phyloP scores from a whole-genome alignment of 352 stramenopile genomes.

The Phytopythium boreale region DNA sequence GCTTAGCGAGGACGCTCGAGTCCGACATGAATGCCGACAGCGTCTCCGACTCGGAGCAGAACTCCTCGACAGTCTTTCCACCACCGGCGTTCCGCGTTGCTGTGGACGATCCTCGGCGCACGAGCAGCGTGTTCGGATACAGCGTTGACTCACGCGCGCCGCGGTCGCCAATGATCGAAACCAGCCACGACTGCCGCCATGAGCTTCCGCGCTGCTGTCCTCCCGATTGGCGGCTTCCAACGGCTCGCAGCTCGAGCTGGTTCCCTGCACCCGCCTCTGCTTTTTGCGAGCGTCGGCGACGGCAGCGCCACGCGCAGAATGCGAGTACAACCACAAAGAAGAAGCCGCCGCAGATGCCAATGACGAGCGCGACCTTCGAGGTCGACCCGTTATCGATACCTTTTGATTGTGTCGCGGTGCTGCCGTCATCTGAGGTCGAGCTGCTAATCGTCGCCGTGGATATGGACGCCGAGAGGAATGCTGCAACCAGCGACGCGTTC shows the following conservation, averaged over 20 bases:
- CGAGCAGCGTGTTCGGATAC: neutral
- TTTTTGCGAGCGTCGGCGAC: neutral
- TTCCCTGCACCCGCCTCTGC: neutral
- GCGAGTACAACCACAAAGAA: neutral
- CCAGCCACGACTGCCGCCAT: neutral
- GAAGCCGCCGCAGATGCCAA: neutral
- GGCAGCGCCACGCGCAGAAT: neutral
- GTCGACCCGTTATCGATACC: neutral
- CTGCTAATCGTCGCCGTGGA: slow-evolving; percentile 11
- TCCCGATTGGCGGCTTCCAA: neutral
- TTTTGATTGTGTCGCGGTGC: neutral
- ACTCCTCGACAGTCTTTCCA: slow-evolving; percentile 52
- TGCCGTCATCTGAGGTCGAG: slow-evolving; percentile 11
- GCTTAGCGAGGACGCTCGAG: slow-evolving; percentile 39
- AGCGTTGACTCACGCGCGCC: neutral
- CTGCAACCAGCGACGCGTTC: slow-evolving; percentile 17
- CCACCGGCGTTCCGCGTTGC: slow-evolving; percentile 9
- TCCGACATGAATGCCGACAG: slow-evolving; percentile 55
- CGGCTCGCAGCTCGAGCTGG: neutral
- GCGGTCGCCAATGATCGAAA: neutral
- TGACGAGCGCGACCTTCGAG: neutral
- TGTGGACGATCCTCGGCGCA: neutral
- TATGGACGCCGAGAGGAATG: slow-evolving; percentile 19
- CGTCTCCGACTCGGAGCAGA: slow-evolving; percentile 54
- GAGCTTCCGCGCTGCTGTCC: neutral